Base-by-base conservation (phyloP, 176 grass and related monocot species). In the Zea mays region DNA sequence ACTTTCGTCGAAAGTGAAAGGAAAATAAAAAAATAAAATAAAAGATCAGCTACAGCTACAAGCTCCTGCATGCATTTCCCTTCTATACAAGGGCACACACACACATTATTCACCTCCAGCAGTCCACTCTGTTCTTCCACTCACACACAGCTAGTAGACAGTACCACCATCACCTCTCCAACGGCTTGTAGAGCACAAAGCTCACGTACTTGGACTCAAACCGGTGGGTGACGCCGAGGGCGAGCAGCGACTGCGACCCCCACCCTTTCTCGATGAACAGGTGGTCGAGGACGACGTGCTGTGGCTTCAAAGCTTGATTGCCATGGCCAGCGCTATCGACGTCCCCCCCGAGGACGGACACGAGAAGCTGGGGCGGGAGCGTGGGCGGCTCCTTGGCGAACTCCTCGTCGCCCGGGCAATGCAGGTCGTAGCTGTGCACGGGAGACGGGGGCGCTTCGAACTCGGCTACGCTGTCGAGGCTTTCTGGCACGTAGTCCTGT, bases 261-360 rank as follows among this genome's bases (percentile, higher is more conserved):
- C 86, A 88, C 17, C 96, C 96, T 92, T 96, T 99, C 81, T 99
- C 92, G 3, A 99, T 86, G 55, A 90, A 96, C 34, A 99, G 72
- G 47, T 99, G 96, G 84, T 99, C 84, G 4, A 99, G 92, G 34
- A 87, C 88, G 0, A 91, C 90, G 43, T 99, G 96, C 51, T 85
- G 82, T 0, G 96, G 92, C 52, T 87, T 99, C 10, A 48, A 35
- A 37, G 49, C 15, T 2, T 47, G 77, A 0, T 86, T 69, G 12
- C 82, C 77, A 0, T 86, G 64, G 12, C 82, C 77, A 2, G 74
- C 37, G 72, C 46, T 79, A 16, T 91, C 62, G 0, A 35, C 55
- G 9, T 75, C 73, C 1, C 89, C 73, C 1, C 89, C 82, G 3
- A 97, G 85, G 44, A 74, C 90, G 15, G 93, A 81, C 61, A 88